phyloP scores from a whole-genome alignment of 495 filamentous ascomycete species.

The Penicillium verhagenii region DNA sequence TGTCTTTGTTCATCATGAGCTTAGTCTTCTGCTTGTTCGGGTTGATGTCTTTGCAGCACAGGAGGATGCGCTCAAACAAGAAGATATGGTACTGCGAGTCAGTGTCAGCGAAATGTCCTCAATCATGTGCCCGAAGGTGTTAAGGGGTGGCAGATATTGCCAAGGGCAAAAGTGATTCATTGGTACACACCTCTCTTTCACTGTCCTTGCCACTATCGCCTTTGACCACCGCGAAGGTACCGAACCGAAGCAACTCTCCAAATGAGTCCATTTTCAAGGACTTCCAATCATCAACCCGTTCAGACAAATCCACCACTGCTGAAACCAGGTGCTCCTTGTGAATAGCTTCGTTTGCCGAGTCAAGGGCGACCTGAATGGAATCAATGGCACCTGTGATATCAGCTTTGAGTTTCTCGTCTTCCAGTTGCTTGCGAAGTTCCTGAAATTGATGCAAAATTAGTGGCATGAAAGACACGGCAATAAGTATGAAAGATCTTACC shows the following conservation, averaged over 20 bases:
- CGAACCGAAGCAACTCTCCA: slow-evolving; percentile 82
- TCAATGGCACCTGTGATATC: slow-evolving; percentile 72
- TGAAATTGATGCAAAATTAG: slow-evolving; percentile 28
- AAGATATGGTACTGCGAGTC: slow-evolving; percentile 86
- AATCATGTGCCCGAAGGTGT: neutral
- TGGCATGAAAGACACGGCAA: neutral
- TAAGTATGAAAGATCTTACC: slow-evolving; percentile 48
- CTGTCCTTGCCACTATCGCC: slow-evolving; percentile 73
- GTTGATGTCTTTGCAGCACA: slow-evolving; percentile 95
- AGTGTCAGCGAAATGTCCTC: neutral
- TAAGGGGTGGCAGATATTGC: neutral
- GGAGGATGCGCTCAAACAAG: slow-evolving; percentile 89
- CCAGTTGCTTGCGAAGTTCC: slow-evolving; percentile 83
- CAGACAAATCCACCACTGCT: slow-evolving; percentile 75
- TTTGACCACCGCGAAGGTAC: slow-evolving; percentile 92
- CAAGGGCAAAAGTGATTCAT: slow-evolving; percentile 2
- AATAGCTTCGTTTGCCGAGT: slow-evolving; percentile 84
- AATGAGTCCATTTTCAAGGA: slow-evolving; percentile 86
- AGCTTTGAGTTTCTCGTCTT: slow-evolving; percentile 62
- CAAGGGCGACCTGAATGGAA: slow-evolving; percentile 72
- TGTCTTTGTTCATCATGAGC: slow-evolving; percentile 61
- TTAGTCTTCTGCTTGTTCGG: slow-evolving; percentile 81
- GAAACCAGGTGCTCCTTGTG: slow-evolving; percentile 77
- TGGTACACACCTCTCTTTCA: slow-evolving; percentile 74
- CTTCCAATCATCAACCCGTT: slow-evolving; percentile 97